Evolutionary conservation across 176 grass and related monocot species (phyloP).

Genomic region (Musa itinerans): DNA sequence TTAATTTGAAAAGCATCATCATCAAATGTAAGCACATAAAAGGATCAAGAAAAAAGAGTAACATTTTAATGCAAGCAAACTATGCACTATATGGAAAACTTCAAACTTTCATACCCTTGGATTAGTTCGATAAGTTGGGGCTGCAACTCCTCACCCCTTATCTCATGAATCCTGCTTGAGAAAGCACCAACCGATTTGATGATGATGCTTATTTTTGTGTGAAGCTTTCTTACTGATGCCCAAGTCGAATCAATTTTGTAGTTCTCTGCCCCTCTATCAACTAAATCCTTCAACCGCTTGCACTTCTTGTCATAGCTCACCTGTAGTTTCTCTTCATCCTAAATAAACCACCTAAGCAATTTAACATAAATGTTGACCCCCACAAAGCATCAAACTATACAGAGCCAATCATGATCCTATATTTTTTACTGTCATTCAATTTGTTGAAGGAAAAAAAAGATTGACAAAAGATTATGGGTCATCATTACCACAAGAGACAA

Average conservation of each 20-base stretch:
- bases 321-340: slow-evolving; percentile 80
- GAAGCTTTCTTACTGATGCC: slow-evolving; percentile 23
- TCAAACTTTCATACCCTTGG: slow-evolving; percentile 38
- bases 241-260: slow-evolving; percentile 24
- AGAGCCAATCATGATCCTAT: slow-evolving; percentile 7
- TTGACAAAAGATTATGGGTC: no score
- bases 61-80: background rate
- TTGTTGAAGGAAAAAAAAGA: slow-evolving; percentile 20
- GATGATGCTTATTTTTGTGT: slow-evolving; percentile 38
- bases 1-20: no score
- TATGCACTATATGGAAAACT: background rate
- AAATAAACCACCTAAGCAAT: slow-evolving; percentile 74
- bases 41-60: background rate
- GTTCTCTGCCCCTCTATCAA: slow-evolving; percentile 42
- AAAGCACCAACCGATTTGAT: slow-evolving; percentile 41
- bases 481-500: no score
- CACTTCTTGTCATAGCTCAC: slow-evolving; percentile 47
- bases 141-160: slow-evolving; percentile 75
- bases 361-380: slow-evolving; percentile 39
- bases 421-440: slow-evolving; percentile 28
- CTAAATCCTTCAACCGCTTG: slow-evolving; percentile 36
- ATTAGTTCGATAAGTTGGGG: slow-evolving; percentile 68
- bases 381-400: slow-evolving; percentile 27
- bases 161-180: slow-evolving; percentile 57
- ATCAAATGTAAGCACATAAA: no score